Evolutionary conservation across 192 early-diverging fungal genomes (phyloP).

Genomic region (Coemansia sp.): DNA sequence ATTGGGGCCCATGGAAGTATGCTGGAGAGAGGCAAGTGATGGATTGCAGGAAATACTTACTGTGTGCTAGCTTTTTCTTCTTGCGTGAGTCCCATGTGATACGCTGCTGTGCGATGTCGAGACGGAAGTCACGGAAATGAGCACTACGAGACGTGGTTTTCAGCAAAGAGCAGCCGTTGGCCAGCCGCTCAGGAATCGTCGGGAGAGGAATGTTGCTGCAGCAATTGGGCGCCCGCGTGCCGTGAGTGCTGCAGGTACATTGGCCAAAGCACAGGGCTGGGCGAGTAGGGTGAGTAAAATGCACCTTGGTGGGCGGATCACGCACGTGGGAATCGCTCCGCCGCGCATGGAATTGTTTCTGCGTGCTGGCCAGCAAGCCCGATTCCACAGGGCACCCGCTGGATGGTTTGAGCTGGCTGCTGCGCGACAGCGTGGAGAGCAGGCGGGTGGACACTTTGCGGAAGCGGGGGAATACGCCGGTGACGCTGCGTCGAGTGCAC

Average conservation of each 20-base stretch:
- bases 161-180: constrained; percentile 42
- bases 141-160: constrained; percentile 46
- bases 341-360: not conserved
- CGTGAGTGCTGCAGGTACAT: constrained; percentile 6
- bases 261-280: constrained; percentile 33
- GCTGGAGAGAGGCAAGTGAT: not conserved
- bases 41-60: constrained; percentile 30
- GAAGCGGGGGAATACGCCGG: constrained; percentile 40
- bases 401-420: constrained; percentile 22
- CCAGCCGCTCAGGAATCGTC: constrained; percentile 35
- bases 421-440: constrained; percentile 23
- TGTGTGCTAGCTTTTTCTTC: constrained; percentile 53
- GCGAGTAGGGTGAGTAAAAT: constrained; percentile 18
- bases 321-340: constrained; percentile 12
- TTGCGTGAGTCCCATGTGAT: constrained; percentile 55
- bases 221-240: not conserved
- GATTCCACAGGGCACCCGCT: constrained; percentile 18
- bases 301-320: constrained; percentile 24
- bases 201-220: constrained; percentile 14
- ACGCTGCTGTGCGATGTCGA: constrained; percentile 54
- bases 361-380: constrained; percentile 10
- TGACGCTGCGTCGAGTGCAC: constrained; percentile 43
- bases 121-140: constrained; percentile 46
- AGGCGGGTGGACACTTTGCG: constrained; percentile 37
- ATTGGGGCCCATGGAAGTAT: no score